Base-by-base conservation (phyloP, 2,329 filamentous ascomycete genomes). In the Thermoascus crustaceus region DNA sequence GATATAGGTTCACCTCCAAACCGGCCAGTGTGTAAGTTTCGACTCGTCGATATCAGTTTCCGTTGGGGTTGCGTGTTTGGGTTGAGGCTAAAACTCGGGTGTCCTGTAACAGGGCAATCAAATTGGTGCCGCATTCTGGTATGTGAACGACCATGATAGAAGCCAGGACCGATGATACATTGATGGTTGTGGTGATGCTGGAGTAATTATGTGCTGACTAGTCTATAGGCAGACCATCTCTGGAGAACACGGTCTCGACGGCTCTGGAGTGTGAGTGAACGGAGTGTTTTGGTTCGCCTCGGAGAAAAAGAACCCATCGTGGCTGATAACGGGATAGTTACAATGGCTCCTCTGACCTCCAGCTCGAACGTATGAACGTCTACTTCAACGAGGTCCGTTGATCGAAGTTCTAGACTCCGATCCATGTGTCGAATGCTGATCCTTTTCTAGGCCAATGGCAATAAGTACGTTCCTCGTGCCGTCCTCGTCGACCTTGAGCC, bases 91-190 rank as follows among this genome's bases (percentile, higher is more conserved):
- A 55, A 45, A 49, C 43, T 35, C 41, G 43, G 38, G 52, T 43
- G 50, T 38, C 56, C 50, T 46, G 37, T 33, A 34, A 55, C 58
- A 95, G 89, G 91, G 91, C 80, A 98, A 98, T 84, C 91, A 98
- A 85, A 94, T 96, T 58, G 91, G 91, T 89, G 91, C 91, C 76
- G 91, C 91, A 72, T 98, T 98, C 80, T 98, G 91, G 82, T 85
- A 71, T 54, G 78, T 73, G 49, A 21, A 43, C 34, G 19, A 24
- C 35, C 35, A 16, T 7, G 14, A n/a, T 10, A n/a, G 9, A 20
- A 19, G 25, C 5, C 3, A 22, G 29, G 37, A n/a, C n/a, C n/a
- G n/a, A n/a, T n/a, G n/a, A n/a, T n/a, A n/a, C n/a, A n/a, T n/a
- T n/a, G n/a, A n/a, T n/a, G n/a, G n/a, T n/a, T n/a, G n/a, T n/a